These are phyloP conservation scores for Aspergillus persii DNA, from an alignment of 2,329 filamentous ascomycete species.

Conservation along the genomic window DNA sequence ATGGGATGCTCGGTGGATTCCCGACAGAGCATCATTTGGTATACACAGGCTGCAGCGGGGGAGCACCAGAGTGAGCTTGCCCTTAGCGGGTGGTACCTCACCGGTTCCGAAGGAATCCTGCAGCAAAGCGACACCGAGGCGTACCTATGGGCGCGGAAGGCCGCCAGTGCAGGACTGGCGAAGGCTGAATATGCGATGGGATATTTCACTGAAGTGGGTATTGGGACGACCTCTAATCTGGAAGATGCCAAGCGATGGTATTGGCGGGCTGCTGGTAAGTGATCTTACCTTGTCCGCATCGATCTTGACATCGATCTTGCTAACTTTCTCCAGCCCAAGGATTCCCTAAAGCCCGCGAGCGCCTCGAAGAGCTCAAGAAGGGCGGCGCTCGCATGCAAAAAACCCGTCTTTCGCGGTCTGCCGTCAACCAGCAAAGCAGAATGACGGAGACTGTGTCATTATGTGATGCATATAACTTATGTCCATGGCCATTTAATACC, in stretches of 20 bases:
- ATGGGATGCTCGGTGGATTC: conserved; percentile 81
- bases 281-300: not conserved
- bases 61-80: conserved; percentile 91
- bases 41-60: conserved; percentile 82
- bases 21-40: conserved; percentile 86
- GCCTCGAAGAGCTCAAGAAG: conserved; percentile 86
- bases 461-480: conserved; percentile 31
- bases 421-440: conserved; percentile 77
- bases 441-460: conserved; percentile 76
- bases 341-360: conserved; percentile 87
- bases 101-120: conserved; percentile 81
- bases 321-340: conserved; percentile 68
- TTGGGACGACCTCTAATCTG: conserved; percentile 78
- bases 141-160: conserved; percentile 94
- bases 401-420: conserved; percentile 75
- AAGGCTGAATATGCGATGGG: conserved; percentile 99
- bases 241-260: conserved; percentile 99
- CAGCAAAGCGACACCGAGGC: conserved; percentile 93
- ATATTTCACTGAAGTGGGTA: conserved; percentile 94
- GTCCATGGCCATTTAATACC: conserved; percentile 26
- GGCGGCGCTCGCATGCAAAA: conserved; percentile 71
- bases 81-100: conserved; percentile 90
- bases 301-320: not conserved
- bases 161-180: conserved; percentile 78
- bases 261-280: conserved; percentile 89